Conservation (phyloP, 2,329 filamentous ascomycete species). For the Aspergillus texensis region DNA sequence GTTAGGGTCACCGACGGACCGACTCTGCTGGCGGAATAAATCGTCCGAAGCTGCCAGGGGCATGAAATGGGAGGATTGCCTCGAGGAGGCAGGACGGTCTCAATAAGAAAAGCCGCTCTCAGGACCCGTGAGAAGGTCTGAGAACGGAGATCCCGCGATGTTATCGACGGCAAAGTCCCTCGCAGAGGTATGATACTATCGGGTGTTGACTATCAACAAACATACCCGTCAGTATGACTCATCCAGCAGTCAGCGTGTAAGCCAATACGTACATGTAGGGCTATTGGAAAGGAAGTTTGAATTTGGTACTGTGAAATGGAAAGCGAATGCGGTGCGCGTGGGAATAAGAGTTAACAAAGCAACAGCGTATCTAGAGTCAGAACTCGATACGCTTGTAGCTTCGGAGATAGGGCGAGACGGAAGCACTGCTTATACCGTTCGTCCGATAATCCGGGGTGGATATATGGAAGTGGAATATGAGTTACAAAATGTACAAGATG, state of each 20-base stretch:
- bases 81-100: constrained; percentile 27
- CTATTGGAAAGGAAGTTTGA: not conserved
- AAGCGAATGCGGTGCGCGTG: not conserved
- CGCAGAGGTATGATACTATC: constrained; percentile 7
- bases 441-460: constrained; percentile 8
- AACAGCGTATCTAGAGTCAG: constrained; percentile 8
- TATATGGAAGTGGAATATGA: not conserved
- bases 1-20: constrained; percentile 35
- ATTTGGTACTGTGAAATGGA: not conserved
- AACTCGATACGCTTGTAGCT: constrained; percentile 33
- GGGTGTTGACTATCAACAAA: constrained; percentile 7
- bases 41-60: constrained; percentile 45
- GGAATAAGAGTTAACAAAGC: not conserved
- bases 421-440: constrained; percentile 27
- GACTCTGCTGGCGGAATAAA: constrained; percentile 40
- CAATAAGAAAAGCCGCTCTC: constrained; percentile 30
- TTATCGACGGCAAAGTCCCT: constrained; percentile 9
- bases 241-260: not conserved
- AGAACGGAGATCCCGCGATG: constrained; percentile 32
- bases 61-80: constrained; percentile 45
- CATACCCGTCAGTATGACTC: constrained; percentile 22
- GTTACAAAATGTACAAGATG: constrained; percentile 4
- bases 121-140: constrained; percentile 34
- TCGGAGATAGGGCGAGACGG: constrained; percentile 28
- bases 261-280: not conserved